Conservation (phyloP, 2,329 filamentous ascomycete genomes). For the Emmonsiellopsis sp. region DNA sequence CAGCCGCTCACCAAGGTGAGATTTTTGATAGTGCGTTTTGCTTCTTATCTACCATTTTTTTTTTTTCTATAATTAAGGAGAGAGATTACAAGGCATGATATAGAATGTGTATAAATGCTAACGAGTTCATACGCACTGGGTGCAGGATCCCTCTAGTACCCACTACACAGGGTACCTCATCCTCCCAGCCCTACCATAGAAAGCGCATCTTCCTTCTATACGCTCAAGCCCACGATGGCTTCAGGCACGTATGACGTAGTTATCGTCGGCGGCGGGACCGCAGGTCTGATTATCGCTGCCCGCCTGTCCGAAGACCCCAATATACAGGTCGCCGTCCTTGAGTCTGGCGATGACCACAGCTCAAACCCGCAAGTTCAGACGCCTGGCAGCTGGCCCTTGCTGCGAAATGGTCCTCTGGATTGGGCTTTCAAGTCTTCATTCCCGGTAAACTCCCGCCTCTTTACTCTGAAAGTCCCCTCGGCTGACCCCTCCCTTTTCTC, state of each 20-base stretch:
- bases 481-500: not conserved
- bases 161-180: not conserved
- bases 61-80: not conserved
- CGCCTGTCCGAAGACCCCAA: conserved; percentile 23
- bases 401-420: not conserved
- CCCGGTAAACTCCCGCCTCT: not conserved
- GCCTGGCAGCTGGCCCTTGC: not conserved
- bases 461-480: not conserved
- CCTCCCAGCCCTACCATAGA: not conserved
- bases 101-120: not conserved
- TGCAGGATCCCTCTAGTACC: not conserved
- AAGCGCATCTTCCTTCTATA: not conserved
- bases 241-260: conserved; percentile 22
- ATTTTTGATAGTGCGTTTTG: too few species aligned
- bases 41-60: too few species aligned
- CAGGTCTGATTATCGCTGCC: conserved; percentile 26
- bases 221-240: not conserved
- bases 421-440: not conserved
- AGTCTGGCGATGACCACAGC: conserved; percentile 14
- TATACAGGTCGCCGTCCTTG: conserved; percentile 21
- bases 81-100: not conserved
- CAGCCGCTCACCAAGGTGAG: too few species aligned
- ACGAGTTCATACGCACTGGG: not conserved
- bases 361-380: not conserved
- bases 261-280: conserved; percentile 26